Evolutionary conservation across 306 rosid species (phyloP).

Genomic region (Arachis stenosperma): DNA sequence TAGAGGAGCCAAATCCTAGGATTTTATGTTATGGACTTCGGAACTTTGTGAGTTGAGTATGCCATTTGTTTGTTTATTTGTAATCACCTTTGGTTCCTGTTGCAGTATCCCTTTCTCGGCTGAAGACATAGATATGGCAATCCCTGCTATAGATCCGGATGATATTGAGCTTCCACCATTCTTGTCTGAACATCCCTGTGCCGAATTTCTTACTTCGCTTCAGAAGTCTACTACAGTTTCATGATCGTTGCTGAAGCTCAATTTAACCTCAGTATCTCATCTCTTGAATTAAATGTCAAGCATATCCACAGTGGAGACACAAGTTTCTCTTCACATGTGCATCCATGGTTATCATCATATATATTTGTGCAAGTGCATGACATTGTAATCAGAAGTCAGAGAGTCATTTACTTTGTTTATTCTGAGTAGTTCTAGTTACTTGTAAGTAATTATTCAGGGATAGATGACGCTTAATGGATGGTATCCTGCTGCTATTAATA

Average conservation of each 20-base stretch:
- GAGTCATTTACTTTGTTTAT: conserved; percentile 26
- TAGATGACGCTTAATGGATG: conserved; percentile 33
- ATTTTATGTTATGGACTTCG: background rate
- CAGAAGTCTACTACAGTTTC: conserved; percentile 45
- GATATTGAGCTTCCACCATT: conserved; percentile 67
- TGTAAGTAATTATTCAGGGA: conserved; percentile 41
- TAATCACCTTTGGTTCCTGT: conserved; percentile 26
- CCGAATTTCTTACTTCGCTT: conserved; percentile 64
- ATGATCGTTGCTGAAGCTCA: conserved; percentile 29
- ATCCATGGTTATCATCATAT: conserved; percentile 30
- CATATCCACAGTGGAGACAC: conserved; percentile 19
- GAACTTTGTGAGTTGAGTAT: background rate
- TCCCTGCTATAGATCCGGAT: conserved; percentile 84
- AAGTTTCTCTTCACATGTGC: conserved; percentile 24
- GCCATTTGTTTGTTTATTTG: background rate
- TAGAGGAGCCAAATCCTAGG: too few species aligned
- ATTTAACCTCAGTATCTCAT: conserved; percentile 30
- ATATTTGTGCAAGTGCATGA: conserved; percentile 2
- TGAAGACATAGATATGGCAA: conserved; percentile 89
- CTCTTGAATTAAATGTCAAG: conserved; percentile 24
- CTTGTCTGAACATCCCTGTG: conserved; percentile 71
- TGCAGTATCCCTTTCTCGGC: conserved; percentile 99
- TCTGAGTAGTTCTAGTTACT: conserved; percentile 20
- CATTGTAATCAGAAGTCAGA: conserved; percentile 9
- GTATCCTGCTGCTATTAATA: conserved; percentile 35